phyloP scores from a whole-genome alignment of 192 early-diverging fungal genomes.

The Coemansia sp. region DNA sequence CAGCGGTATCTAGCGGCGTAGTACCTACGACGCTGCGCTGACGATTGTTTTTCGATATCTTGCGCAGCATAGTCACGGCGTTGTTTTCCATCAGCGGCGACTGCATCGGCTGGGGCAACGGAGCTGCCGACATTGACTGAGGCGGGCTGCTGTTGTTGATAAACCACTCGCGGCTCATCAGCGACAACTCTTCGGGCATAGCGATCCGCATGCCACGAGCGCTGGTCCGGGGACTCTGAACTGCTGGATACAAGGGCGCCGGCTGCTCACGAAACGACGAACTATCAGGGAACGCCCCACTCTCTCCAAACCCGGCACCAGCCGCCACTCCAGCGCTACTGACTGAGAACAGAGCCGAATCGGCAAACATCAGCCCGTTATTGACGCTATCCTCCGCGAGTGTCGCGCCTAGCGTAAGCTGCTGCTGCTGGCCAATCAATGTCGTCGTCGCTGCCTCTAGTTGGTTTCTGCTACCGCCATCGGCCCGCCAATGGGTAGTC shows the following conservation, averaged over 20 bases:
- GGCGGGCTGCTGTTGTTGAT: conserved; percentile 3
- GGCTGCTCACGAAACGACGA: neutral
- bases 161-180: conserved; percentile 28
- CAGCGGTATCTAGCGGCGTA: too few relatives aligned
- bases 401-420: neutral
- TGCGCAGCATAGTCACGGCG: conserved; percentile 47
- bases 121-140: neutral
- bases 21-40: conserved; percentile 8
- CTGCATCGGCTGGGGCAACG: conserved; percentile 17
- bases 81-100: conserved; percentile 45
- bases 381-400: neutral
- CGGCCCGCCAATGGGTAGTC: conserved; percentile 19
- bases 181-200: conserved; percentile 20
- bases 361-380: neutral
- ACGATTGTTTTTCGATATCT: conserved; percentile 41
- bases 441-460: neutral
- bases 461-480: neutral
- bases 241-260: too few relatives aligned
- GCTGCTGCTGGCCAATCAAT: conserved; percentile 4
- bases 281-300: neutral
- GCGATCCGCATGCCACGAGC: conserved; percentile 24
- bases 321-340: neutral
- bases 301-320: neutral
- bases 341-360: conserved; percentile 1
- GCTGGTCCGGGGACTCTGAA: neutral